Base-by-base conservation (phyloP, 208 protist genomes). In the Phytomonas francai region DNA sequence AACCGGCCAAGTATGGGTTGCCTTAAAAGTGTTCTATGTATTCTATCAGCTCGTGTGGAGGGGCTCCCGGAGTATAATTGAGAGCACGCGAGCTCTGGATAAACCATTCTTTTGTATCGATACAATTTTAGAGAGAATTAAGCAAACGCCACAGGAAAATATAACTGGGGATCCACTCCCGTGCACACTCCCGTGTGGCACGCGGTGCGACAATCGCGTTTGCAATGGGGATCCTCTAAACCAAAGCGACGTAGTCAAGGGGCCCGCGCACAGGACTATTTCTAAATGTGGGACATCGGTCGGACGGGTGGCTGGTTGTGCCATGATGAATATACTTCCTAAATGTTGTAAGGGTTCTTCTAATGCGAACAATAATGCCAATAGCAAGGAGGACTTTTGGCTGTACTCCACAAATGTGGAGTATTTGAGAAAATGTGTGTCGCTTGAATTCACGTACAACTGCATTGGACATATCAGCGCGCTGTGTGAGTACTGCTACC, bases 1-100 rank as follows among this genome's bases (percentile, higher is more conserved):
- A 25, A 79, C 72, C 9, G 77, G 74, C 2, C 77, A 88, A 71
- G 0, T 74, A 2, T 85, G 79, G 75, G 54, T 68, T 6, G 62
- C 78, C 0, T 14, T 67, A 11, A 88, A 88, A 63, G 73, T 79
- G 25, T 71, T 57, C 16, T 6, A 56, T 0, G 27, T 85, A 6
- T 62, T 80, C 3, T 67, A 74, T 14, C 12, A 59, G 49, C 27
- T 83, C 39, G 63, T 83, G n/a, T 76, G 74, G 70, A 49, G 72
- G 9, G 80, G 77, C 27, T 83, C 77, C 0, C 39, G 2, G 54
- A 36, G 2, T 33, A 79, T 85, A 45, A 63, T 76, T 7, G n/a
- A 68, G 22, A 42, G 49, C 28, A 34, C 73, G 54, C 42, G 59
- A 33, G 3, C 31, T 7, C 25, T 67, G 9, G 70, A 68, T 32